Base-by-base conservation (phyloP, 768 basidiomycete genomes). In the Infundibulicybe gibba region DNA sequence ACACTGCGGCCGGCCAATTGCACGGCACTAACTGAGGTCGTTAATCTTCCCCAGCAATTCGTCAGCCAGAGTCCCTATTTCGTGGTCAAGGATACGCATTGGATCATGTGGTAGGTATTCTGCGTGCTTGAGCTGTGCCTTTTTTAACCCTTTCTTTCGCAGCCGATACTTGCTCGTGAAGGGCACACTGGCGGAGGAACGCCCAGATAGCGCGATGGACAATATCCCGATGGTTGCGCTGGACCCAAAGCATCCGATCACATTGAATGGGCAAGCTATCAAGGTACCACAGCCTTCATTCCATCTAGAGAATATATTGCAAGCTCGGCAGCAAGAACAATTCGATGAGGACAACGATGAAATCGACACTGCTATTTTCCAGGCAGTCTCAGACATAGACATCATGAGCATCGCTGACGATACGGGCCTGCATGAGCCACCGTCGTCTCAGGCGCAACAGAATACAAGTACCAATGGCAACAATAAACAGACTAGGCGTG, bases 81-180 rank as follows among this genome's bases (percentile, higher is more conserved):
- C 48, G 85, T 87, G 3, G 74, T 87, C 33, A 61, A 75, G 15
- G 66, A 85, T 45, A 82, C 83, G 1, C 72, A 80, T 35, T 87
- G 85, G 85, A 83, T 87, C 44, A 71, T 85, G 58, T 84, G 83
- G 83, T 81, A 53, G 38, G 77, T 56, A 19, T 17, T 25, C 25
- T 4, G 25, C 8, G 25, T 25, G 8, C 25, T 25, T 25, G 25
- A 8, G 25, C 25, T 25, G 8, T 25, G 25, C 8, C 8, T 25
- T 25, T 25, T 25, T 32, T 30, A 11, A 33, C 31, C 16, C 14
- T 38, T 19, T 50, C 21, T 41, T 17, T 37, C 46, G 4, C 43
- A 83, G 80, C 52, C 83, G 83, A 6, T 87, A 85, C 61, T 69
- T 87, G 1, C 66, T 87, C 37, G 76, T 87, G 30, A 72, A 68